Evolutionary conservation across 2,329 filamentous ascomycete species (phyloP).

Genomic region (Emmonsiellopsis sp.): DNA sequence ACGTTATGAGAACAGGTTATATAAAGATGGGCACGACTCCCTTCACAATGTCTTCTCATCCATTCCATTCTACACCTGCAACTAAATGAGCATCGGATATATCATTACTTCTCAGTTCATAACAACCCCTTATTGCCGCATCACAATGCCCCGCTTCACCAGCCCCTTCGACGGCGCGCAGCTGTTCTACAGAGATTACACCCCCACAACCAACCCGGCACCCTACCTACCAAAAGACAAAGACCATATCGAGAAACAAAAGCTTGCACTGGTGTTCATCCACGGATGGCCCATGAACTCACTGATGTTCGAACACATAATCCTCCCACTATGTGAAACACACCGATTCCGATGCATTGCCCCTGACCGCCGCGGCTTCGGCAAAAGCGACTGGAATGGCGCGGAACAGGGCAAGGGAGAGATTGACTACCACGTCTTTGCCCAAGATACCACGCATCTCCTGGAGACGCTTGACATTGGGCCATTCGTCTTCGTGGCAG

Average conservation of each 20-base stretch:
- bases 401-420: conserved; percentile 5
- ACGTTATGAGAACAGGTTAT: too few relatives aligned
- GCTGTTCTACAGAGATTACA: conserved; percentile 16
- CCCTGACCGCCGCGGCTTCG: conserved; percentile 22
- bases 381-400: conserved; percentile 21
- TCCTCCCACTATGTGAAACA: conserved; percentile 18
- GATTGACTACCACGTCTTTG: conserved; percentile 22
- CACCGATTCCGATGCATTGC: conserved; percentile 21
- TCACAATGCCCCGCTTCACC: conserved; percentile 15
- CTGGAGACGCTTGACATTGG: conserved; percentile 14
- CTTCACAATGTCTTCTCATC: too few relatives aligned
- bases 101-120: too few relatives aligned
- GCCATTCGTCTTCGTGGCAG: conserved; percentile 17
- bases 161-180: conserved; percentile 15
- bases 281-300: conserved; percentile 24
- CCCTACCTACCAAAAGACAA: conserved; percentile 7
- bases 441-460: conserved; percentile 17
- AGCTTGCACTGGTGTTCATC: conserved; percentile 18
- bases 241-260: conserved; percentile 4
- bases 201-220: conserved; percentile 11
- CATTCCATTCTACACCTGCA: too few relatives aligned
- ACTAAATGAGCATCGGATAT: too few relatives aligned
- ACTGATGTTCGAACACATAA: conserved; percentile 20
- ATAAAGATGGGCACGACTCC: too few relatives aligned
- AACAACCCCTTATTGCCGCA: not conserved